These are phyloP conservation scores for Hericium rajendrae DNA, from an alignment of 768 basidiomycete genomes.

Conservation along the genomic window DNA sequence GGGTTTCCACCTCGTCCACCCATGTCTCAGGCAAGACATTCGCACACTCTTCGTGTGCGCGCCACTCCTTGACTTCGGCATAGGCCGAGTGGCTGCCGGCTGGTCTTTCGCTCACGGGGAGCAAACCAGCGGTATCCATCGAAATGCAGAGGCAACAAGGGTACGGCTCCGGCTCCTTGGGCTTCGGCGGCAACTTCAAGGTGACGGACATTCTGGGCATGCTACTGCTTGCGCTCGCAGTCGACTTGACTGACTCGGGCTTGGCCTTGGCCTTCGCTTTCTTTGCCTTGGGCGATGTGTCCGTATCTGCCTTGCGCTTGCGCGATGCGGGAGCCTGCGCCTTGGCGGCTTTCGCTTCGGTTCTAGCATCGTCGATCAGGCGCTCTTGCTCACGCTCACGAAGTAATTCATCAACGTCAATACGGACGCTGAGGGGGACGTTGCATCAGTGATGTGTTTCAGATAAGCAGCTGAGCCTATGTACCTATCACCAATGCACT, in stretches of 20 bases:
- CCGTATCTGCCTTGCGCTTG: constrained; percentile 34
- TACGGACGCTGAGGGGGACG: constrained; percentile 58
- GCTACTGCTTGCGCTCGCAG: constrained; percentile 8
- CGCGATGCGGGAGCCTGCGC: constrained; percentile 7
- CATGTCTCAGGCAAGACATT: constrained; percentile 84
- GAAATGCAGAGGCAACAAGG: constrained; percentile 68
- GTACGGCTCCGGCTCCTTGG: constrained; percentile 42
- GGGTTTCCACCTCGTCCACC: constrained; percentile 59
- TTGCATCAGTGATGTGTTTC: constrained; percentile 4
- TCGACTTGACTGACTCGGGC: constrained; percentile 4
- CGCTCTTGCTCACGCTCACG: constrained; percentile 49
- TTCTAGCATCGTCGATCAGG: constrained; percentile 9
- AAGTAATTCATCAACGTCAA: constrained; percentile 85
- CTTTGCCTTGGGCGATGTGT: constrained; percentile 36
- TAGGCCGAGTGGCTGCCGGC: constrained; percentile 4
- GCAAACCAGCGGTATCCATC: constrained; percentile 39
- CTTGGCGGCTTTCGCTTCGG: constrained; percentile 13
- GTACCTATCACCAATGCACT: constrained; percentile 68
- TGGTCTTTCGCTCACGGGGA: constrained; percentile 64
- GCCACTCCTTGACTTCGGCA: constrained; percentile 36
- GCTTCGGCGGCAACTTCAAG: constrained; percentile 58
- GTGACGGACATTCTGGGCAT: constrained; percentile 41
- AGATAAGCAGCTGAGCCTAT: background rate
- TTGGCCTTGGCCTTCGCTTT: constrained; percentile 31
- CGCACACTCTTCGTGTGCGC: constrained; percentile 77